Conservation (phyloP, 2,329 filamentous ascomycete species). For the Phialocephala subalpina region DNA sequence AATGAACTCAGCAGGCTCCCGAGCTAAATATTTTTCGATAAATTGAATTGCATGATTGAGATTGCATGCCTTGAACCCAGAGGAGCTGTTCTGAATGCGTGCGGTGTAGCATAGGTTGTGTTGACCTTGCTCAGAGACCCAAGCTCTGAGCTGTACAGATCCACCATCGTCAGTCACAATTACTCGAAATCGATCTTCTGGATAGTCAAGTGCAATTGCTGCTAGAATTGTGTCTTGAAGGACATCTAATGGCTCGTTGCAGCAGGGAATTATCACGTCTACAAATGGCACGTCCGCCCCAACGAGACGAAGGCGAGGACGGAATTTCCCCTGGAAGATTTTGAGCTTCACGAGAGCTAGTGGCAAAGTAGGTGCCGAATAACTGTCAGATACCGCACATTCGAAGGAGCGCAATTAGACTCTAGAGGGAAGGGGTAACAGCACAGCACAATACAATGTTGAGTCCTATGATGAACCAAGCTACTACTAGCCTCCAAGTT, state of each 20-base stretch:
- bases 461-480: too few relatives aligned
- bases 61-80: constrained; percentile 72
- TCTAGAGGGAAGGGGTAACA: too few relatives aligned
- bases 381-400: too few relatives aligned
- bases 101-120: constrained; percentile 59
- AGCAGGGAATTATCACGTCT: constrained; percentile 63
- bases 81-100: constrained; percentile 55
- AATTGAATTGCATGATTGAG: constrained; percentile 52
- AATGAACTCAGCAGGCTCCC: constrained; percentile 64
- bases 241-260: constrained; percentile 61
- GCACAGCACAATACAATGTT: too few relatives aligned
- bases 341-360: too few relatives aligned
- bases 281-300: constrained; percentile 53
- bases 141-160: constrained; percentile 49
- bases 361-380: too few relatives aligned
- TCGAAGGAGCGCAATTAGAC: too few relatives aligned
- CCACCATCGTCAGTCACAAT: constrained; percentile 62
- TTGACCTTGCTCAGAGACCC: constrained; percentile 47
- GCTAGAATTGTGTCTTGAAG: constrained; percentile 62
- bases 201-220: constrained; percentile 61
- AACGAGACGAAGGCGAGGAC: constrained; percentile 10
- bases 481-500: too few relatives aligned
- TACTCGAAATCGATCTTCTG: constrained; percentile 57
- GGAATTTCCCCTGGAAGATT: background rate
- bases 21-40: constrained; percentile 49